Evolutionary conservation across 2,329 filamentous ascomycete species (phyloP).

Genomic region (Paecilomyces sp.): DNA sequence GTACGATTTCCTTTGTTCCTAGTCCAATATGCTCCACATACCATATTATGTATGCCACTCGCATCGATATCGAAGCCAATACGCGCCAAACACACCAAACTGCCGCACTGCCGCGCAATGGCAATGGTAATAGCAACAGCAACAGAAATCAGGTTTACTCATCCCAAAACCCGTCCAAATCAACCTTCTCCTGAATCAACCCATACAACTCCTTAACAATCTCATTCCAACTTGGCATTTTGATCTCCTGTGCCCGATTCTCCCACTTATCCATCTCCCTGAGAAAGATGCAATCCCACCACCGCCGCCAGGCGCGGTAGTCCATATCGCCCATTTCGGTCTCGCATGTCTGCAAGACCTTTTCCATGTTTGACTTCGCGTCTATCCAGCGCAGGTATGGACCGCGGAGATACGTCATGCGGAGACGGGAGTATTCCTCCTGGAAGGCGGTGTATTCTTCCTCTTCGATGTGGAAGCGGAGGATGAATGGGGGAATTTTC

Average conservation of each 20-base stretch:
- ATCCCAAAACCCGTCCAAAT: constrained; percentile 12
- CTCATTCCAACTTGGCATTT: constrained; percentile 19
- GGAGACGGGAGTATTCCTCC: background rate
- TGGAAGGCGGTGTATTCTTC: constrained; percentile 12
- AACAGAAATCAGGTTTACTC: background rate
- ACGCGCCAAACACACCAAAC: background rate
- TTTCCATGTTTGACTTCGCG: constrained; percentile 7
- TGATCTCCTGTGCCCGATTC: constrained; percentile 9
- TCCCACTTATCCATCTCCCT: constrained; percentile 22
- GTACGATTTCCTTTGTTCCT: too few species aligned
- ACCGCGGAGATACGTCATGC: constrained; percentile 7
- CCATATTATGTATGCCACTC: background rate
- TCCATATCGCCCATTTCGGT: constrained; percentile 8
- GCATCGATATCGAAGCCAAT: background rate
- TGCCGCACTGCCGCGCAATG: too few species aligned
- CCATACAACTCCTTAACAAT: constrained; percentile 16
- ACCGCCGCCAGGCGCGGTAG: constrained; percentile 13
- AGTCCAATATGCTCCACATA: too few species aligned
- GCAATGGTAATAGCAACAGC: too few species aligned
- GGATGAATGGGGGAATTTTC: constrained; percentile 18
- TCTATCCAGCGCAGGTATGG: constrained; percentile 10
- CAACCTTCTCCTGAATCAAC: constrained; percentile 19
- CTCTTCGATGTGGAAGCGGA: constrained; percentile 17
- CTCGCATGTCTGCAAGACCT: background rate
- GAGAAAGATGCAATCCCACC: constrained; percentile 17